A percentile compares a stretch with the other conserved stretches of the same genome.
phyloP scores from a whole-genome alignment of 1,139 yeast genomes.

The Pichia sp. region DNA sequence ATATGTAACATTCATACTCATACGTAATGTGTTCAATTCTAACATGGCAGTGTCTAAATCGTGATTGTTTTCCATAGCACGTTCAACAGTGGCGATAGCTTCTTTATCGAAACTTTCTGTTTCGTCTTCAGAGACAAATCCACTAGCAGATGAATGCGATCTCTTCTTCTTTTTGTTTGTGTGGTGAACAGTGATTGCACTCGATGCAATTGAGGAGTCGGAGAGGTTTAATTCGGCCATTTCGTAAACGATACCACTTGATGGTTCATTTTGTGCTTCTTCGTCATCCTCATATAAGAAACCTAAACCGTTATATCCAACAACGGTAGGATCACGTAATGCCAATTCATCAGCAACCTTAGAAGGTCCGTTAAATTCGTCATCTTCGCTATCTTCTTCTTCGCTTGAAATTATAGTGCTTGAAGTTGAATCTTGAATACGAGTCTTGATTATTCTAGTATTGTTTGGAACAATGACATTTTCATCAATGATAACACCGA shows the following conservation, averaged over 20 bases:
- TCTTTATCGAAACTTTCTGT: conserved; percentile 86
- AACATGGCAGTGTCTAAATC: conserved; percentile 89
- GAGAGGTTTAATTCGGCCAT: conserved; percentile 67
- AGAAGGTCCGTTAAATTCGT: conserved; percentile 3
- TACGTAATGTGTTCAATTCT: conserved; percentile 89
- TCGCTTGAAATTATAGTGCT: conserved; percentile 12
- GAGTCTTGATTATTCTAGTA: conserved; percentile 51
- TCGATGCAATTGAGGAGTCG: conserved; percentile 75
- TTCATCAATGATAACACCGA: conserved; percentile 62
- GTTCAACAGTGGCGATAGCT: conserved; percentile 89
- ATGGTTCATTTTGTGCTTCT: conserved; percentile 24
- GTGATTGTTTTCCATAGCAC: conserved; percentile 91
- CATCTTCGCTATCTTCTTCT: conserved; percentile 7
- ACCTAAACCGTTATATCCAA: conserved; percentile 35
- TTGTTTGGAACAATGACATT: conserved; percentile 46
- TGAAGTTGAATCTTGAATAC: conserved; percentile 34
- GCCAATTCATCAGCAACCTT: neutral
- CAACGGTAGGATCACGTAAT: conserved; percentile 26
- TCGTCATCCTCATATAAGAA: conserved; percentile 40
- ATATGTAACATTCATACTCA: conserved; percentile 96
- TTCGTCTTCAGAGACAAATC: conserved; percentile 39
- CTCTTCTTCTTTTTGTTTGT: conserved; percentile 39
- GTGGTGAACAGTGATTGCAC: conserved; percentile 37
- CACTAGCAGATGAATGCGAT: conserved; percentile 44
- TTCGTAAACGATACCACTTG: conserved; percentile 51